These are phyloP conservation scores for Schizopora paradoxa DNA, from an alignment of 1,284 basidiomycete species.

Conservation along the genomic window DNA sequence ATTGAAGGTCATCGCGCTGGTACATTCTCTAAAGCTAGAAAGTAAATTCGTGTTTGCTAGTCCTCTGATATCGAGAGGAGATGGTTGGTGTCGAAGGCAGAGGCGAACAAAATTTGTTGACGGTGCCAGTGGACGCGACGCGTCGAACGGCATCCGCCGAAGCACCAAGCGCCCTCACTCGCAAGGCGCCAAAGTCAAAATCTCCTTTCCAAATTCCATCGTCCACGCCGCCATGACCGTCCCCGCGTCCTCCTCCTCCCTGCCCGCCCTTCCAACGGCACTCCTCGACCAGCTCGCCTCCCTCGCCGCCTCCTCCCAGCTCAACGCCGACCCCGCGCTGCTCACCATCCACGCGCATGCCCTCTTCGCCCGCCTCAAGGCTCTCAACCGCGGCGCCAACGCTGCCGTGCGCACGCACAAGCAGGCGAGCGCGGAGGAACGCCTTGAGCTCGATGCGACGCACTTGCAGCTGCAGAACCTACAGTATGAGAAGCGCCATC, in stretches of 20 bases:
- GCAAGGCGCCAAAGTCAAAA: too few relatives aligned
- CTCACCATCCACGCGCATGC: conserved; percentile 62
- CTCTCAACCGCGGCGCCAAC: conserved; percentile 68
- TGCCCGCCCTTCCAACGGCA: too few relatives aligned
- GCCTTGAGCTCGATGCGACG: conserved; percentile 79
- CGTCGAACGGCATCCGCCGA: too few relatives aligned
- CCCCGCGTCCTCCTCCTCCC: conserved; percentile 19
- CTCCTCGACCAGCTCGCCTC: conserved; percentile 57
- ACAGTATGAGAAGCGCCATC: conserved; percentile 76
- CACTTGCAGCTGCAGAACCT: conserved; percentile 77
- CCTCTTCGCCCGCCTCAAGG: conserved; percentile 69
- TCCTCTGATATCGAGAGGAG: too few relatives aligned
- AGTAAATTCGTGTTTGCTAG: too few relatives aligned
- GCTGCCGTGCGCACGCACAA: conserved; percentile 61
- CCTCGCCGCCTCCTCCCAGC: conserved; percentile 45
- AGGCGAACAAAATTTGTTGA: too few relatives aligned
- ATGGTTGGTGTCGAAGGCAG: too few relatives aligned
- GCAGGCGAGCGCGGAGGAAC: conserved; percentile 65
- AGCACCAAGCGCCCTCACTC: too few relatives aligned
- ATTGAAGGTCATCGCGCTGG: too few relatives aligned
- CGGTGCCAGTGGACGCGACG: too few relatives aligned
- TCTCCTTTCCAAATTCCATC: conserved; percentile 19
- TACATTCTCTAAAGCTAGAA: too few relatives aligned
- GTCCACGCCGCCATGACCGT: conserved; percentile 17
- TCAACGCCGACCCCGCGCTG: conserved; percentile 43